phyloP scores from a whole-genome alignment of 805 yeast species.

The Ogataea pignaliae region DNA sequence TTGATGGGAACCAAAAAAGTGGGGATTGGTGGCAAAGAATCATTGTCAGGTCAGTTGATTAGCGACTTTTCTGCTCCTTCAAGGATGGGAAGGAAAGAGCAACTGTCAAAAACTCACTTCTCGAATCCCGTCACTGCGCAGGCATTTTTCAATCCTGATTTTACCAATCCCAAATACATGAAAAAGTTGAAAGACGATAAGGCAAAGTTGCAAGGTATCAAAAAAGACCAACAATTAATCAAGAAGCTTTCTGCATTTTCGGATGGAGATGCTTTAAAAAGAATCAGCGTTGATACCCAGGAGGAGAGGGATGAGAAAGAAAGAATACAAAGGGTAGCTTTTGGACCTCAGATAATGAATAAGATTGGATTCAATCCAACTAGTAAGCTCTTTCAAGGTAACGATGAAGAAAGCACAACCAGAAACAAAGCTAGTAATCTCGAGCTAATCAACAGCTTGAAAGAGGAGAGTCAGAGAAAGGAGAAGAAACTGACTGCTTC shows the following conservation, averaged over 20 bases:
- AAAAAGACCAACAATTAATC: conserved; percentile 28
- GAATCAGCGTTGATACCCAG: conserved; percentile 14
- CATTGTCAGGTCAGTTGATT: conserved; percentile 23
- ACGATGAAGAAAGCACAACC: background rate
- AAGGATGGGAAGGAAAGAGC: conserved; percentile 16
- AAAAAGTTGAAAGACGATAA: conserved; percentile 35
- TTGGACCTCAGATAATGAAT: conserved; percentile 16
- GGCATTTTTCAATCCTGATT: conserved; percentile 49
- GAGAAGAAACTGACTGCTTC: conserved; percentile 16
- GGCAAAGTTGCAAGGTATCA: conserved; percentile 35
- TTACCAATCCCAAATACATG: conserved; percentile 43
- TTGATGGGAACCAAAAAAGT: conserved; percentile 22
- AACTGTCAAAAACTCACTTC: conserved; percentile 30
- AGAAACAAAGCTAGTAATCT: conserved; percentile 1
- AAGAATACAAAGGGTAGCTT: conserved; percentile 25
- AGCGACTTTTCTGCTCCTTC: conserved; percentile 21
- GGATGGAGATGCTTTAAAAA: conserved; percentile 20
- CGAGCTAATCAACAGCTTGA: conserved; percentile 7
- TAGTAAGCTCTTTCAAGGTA: conserved; percentile 14
- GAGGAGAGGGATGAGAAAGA: conserved; percentile 16
- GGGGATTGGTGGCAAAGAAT: conserved; percentile 21
- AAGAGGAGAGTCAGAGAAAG: conserved; percentile 7
- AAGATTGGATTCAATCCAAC: conserved; percentile 30
- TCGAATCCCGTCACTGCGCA: conserved; percentile 38
- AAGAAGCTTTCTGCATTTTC: conserved; percentile 27